A percentile compares a stretch with the other conserved stretches of the same genome.
Conservation (phyloP, 2,329 filamentous ascomycete species). For the Paracoccidioides lutzii region DNA sequence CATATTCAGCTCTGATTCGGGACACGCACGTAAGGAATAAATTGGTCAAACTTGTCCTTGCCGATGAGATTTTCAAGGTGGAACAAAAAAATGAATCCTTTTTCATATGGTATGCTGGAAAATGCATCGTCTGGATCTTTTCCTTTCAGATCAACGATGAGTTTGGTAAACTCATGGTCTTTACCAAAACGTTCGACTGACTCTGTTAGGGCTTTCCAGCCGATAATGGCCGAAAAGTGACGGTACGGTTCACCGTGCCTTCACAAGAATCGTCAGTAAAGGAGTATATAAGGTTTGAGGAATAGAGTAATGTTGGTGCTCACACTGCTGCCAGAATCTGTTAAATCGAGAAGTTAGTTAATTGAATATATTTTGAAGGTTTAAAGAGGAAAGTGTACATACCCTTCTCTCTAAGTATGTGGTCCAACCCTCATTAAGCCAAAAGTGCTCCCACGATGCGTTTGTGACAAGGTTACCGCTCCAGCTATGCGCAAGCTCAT, state of each 20-base stretch:
- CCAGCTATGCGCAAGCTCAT: constrained; percentile 67
- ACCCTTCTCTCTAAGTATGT: constrained; percentile 77
- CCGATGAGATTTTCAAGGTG: constrained; percentile 77
- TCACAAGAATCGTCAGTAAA: not conserved
- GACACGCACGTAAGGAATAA: constrained; percentile 60
- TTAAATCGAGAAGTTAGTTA: constrained; percentile 10
- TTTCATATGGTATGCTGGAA: constrained; percentile 85
- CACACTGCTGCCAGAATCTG: constrained; percentile 32
- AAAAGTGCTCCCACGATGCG: constrained; percentile 42
- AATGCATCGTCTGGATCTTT: constrained; percentile 95
- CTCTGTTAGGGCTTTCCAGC: constrained; percentile 81
- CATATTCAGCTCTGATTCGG: not conserved
- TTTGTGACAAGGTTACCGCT: constrained; percentile 61
- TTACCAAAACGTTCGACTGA: constrained; percentile 64
- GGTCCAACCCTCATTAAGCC: constrained; percentile 74
- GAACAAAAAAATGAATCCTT: constrained; percentile 90
- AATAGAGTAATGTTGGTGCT: constrained; percentile 8
- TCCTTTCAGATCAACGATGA: constrained; percentile 74
- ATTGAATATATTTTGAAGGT: not conserved
- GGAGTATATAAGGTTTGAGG: not conserved
- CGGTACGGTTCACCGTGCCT: constrained; percentile 75
- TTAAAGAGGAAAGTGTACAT: constrained; percentile 8
- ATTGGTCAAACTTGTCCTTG: constrained; percentile 79
- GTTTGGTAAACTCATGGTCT: constrained; percentile 85
- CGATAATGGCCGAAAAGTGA: constrained; percentile 90